phyloP scores from a whole-genome alignment of 2,329 filamentous ascomycete species.

The Pseudogymnoascus sp. region DNA sequence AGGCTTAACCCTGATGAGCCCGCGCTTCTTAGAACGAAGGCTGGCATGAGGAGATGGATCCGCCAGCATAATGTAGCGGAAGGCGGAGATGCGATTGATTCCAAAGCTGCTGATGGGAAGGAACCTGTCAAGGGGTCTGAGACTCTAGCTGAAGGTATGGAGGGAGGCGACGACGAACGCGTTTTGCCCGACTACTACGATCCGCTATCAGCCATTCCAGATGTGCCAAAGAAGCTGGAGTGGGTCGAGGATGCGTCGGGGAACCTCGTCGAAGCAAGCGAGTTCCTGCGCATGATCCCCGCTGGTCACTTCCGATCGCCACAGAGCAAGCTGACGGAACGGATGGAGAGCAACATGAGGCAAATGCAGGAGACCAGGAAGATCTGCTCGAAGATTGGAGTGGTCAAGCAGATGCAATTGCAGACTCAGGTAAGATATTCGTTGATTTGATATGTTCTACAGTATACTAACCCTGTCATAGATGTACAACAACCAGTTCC shows the following conservation, averaged over 20 bases:
- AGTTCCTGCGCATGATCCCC: conserved; percentile 71
- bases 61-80: conserved; percentile 54
- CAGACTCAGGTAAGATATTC: conserved; percentile 68
- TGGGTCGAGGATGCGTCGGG: conserved; percentile 90
- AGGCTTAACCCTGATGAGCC: conserved; percentile 81
- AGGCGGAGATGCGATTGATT: conserved; percentile 36
- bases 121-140: conserved; percentile 48
- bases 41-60: conserved; percentile 82
- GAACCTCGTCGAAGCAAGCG: conserved; percentile 76
- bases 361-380: conserved; percentile 97
- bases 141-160: conserved; percentile 89
- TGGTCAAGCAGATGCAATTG: conserved; percentile 99
- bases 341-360: conserved; percentile 81
- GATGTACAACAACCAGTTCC: conserved; percentile 97
- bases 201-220: conserved; percentile 73
- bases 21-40: conserved; percentile 73
- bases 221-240: conserved; percentile 65
- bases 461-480: conserved; percentile 29
- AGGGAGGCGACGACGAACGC: conserved; percentile 67
- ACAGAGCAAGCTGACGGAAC: conserved; percentile 62
- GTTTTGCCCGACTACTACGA: conserved; percentile 94
- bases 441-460: neutral
- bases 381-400: conserved; percentile 88
- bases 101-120: conserved; percentile 36
- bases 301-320: conserved; percentile 68